Evolutionary conservation across 176 grass and related monocot genomes (phyloP).

Genomic region (Avena insularis): DNA sequence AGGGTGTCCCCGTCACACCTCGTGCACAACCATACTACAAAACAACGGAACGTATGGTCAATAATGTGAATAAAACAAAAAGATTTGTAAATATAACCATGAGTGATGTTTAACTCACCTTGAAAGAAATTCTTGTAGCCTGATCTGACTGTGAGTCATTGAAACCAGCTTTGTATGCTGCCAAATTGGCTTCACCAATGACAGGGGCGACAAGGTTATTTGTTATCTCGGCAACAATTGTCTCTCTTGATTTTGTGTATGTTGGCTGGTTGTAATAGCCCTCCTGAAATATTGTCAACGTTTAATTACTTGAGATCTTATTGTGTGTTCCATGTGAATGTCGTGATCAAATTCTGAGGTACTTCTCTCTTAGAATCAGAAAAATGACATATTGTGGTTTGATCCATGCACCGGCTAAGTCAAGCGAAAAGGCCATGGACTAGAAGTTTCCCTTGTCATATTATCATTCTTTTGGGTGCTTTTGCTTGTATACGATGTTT

Average conservation of each 20-base stretch:
- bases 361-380: background rate
- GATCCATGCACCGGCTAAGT: background rate
- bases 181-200: slow-evolving; percentile 54
- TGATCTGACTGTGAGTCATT: slow-evolving; percentile 68
- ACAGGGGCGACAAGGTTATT: slow-evolving; percentile 56
- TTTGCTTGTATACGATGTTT: no score
- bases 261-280: slow-evolving; percentile 82
- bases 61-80: background rate
- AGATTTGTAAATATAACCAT: accelerated
- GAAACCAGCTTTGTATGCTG: slow-evolving; percentile 59
- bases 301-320: background rate
- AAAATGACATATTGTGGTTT: background rate
- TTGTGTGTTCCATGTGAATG: background rate
- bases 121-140: slow-evolving; percentile 84
- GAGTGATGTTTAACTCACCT: slow-evolving; percentile 53
- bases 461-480: no score
- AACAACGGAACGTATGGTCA: background rate
- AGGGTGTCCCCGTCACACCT: slow-evolving; percentile 79
- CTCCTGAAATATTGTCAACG: slow-evolving; percentile 56
- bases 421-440: background rate
- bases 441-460: background rate
- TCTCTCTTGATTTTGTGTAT: slow-evolving; percentile 61
- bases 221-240: slow-evolving; percentile 42
- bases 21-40: slow-evolving; percentile 82
- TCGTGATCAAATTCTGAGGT: background rate